phyloP scores from a whole-genome alignment of 202 grass and related monocot species.

The Cymbopogon flexuosus region DNA sequence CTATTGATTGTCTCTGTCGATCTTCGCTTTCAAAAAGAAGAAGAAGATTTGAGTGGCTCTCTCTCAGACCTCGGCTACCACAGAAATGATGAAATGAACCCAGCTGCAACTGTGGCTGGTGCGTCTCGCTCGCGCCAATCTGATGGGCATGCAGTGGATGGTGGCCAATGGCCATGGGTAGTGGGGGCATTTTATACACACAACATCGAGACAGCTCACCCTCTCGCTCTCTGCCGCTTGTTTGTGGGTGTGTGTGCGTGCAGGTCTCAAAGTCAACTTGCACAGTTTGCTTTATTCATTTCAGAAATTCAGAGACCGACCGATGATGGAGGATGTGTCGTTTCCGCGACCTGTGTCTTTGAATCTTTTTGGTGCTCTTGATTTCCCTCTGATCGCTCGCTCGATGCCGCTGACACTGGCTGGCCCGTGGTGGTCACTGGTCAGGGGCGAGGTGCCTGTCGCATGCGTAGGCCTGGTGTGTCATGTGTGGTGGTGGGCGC shows the following conservation, averaged over 20 bases:
- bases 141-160: conserved; percentile 13
- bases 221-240: background rate
- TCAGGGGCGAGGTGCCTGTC: background rate
- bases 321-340: background rate
- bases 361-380: too few species aligned
- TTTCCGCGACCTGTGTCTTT: background rate
- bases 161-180: conserved; percentile 13
- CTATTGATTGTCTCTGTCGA: background rate
- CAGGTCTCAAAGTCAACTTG: conserved; percentile 25
- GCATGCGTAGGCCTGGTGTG: background rate
- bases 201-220: background rate
- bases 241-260: background rate
- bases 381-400: too few species aligned
- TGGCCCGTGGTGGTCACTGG: too few species aligned
- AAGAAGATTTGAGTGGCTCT: background rate
- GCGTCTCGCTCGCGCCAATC: background rate
- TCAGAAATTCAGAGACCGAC: background rate
- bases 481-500: background rate
- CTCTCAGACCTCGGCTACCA: background rate
- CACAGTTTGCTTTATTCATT: conserved; percentile 3
- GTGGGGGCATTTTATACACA: conserved; percentile 40
- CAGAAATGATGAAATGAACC: background rate
- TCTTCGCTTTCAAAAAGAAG: background rate
- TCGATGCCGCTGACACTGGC: too few species aligned
- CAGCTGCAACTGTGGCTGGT: background rate